These are phyloP conservation scores for Solanum bukasovii DNA, from an alignment of 257 asterid genomes.

Conservation along the genomic window DNA sequence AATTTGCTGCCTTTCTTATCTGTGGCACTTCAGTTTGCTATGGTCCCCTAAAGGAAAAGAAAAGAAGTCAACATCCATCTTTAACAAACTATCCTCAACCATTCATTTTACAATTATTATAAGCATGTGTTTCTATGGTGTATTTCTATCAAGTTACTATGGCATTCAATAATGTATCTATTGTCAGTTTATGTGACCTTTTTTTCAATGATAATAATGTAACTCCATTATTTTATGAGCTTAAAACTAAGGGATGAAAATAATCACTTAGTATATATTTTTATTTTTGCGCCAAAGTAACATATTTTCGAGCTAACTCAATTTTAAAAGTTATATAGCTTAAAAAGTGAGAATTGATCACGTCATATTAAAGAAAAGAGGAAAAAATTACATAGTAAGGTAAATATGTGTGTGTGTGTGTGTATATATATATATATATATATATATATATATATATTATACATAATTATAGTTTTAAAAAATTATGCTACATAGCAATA, in stretches of 20 bases:
- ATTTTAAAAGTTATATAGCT: no score
- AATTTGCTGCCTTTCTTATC: not conserved
- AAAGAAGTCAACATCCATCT: slow-evolving; percentile 22
- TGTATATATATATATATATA: no score
- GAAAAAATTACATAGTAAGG: not conserved
- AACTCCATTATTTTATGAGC: not conserved
- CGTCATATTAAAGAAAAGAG: not conserved
- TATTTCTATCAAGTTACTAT: not conserved
- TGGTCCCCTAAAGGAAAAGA: slow-evolving; percentile 12
- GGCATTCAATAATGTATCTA: not conserved
- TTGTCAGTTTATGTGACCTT: not conserved
- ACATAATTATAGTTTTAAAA: no score
- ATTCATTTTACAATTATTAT: not conserved
- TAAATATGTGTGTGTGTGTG: no score
- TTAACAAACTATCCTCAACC: slow-evolving; percentile 2
- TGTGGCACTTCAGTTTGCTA: not conserved
- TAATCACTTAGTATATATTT: not conserved
- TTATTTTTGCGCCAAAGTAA: no score
- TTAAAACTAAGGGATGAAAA: not conserved
- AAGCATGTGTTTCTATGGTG: not conserved
- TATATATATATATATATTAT: no score
- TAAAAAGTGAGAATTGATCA: no score
- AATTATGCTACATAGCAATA: no score
- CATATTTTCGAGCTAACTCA: no score
- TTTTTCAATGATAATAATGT: not conserved